Evolutionary conservation across 805 yeast species (phyloP).

Genomic region (Pichia exigua): DNA sequence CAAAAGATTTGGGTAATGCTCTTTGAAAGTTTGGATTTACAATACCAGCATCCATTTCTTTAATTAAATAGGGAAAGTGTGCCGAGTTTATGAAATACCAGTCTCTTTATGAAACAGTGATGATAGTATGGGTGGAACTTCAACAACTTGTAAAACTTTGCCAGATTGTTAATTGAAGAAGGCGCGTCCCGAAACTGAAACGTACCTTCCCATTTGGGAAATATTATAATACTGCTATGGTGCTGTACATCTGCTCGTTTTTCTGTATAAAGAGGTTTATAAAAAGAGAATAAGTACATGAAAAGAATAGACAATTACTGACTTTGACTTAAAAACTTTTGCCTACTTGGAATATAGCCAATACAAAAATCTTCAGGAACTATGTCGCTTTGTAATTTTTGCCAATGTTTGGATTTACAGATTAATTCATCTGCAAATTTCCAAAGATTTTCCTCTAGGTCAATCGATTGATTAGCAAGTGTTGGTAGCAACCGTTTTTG

Average conservation of each 20-base stretch:
- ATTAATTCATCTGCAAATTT: neutral
- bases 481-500: neutral
- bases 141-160: neutral
- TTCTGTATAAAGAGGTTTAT: neutral
- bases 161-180: neutral
- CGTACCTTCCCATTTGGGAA: neutral
- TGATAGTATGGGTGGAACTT: neutral
- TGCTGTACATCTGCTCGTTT: neutral
- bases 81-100: neutral
- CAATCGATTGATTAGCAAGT: neutral
- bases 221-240: neutral
- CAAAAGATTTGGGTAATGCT: constrained; percentile 6
- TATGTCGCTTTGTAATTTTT: neutral
- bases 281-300: too few species aligned
- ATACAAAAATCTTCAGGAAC: neutral
- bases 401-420: neutral
- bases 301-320: too few species aligned
- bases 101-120: neutral
- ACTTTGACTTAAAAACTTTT: neutral
- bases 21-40: neutral
- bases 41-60: neutral
- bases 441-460: neutral
- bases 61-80: neutral
- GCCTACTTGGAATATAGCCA: neutral
- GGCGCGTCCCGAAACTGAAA: neutral